Evolutionary conservation across 179 eudicot species (phyloP), one percentile per base, ranked within the genome.

Genomic region (Spergularia azorica): DNA sequence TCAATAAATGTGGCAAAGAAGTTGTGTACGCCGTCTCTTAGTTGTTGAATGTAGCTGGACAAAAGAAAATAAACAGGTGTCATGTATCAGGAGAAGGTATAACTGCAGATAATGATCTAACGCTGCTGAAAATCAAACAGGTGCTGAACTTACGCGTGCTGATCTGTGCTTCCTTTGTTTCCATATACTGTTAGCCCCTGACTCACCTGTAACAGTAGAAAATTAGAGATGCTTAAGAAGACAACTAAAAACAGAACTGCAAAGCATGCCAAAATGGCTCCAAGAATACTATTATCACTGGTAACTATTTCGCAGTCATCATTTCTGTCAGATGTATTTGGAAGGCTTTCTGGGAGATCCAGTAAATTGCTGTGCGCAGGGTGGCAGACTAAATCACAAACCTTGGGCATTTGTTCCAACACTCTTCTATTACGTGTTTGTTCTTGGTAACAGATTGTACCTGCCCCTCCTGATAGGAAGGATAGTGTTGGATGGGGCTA

Each of bases 161-260:
- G 98, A 86, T 95, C 98, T n/a, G 98, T 95, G 89, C 98, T 95
- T 80, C 98, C 98, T 88, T 95, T 95, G 80, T 95, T 93, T 80
- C 98, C 98, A 82, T 95, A 95, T 5, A 95, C 98, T 48, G 88
- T 82, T 66, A 95, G 81, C 63, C 98, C 98, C 79, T 95, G 98
- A 85, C 90, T 95, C 76, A 95, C 97, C 98, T 95, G 87, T 77
- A 36, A 76, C 21, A 69, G 38, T 26, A 26, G 32, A 26, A 26
- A 26, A 26, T 26, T 38, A 64, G 20, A 61, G 20, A 79, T 54
- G 32, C 57, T 38, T 51, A 26, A 51, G 20, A 62, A 55, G 21
- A 56, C 43, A 54, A 63, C 75, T 60, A 71, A 62, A 51, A 16
- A 61, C 13, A 16, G 63, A 63, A 18, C 48, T 4, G 0, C 48